Conservation (phyloP, 2,329 filamentous ascomycete genomes). For the Podosphaera xanthii region DNA sequence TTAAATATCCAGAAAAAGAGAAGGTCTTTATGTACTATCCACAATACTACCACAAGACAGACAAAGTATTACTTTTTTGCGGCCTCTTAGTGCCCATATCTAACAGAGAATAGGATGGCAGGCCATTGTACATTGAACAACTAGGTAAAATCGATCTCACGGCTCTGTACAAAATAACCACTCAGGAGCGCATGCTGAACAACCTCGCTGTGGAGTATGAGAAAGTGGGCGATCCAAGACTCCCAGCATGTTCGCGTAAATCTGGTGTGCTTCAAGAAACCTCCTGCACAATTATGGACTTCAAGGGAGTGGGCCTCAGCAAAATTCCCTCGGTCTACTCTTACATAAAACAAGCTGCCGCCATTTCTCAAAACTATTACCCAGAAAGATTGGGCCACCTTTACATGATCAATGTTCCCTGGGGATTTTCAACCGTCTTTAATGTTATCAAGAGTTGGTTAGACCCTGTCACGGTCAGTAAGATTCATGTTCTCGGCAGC, state of each 20-base stretch:
- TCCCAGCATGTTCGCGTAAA: constrained; percentile 90
- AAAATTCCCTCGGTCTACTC: constrained; percentile 68
- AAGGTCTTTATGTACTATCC: constrained; percentile 81
- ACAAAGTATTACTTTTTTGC: constrained; percentile 34
- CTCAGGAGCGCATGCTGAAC: constrained; percentile 76
- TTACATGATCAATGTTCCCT: constrained; percentile 94
- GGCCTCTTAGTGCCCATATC: not conserved
- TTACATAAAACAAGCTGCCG: constrained; percentile 67
- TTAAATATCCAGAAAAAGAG: constrained; percentile 70
- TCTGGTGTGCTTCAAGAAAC: constrained; percentile 78
- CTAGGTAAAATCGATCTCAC: constrained; percentile 79
- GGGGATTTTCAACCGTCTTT: constrained; percentile 81
- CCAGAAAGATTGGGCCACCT: constrained; percentile 88
- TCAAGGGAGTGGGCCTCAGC: constrained; percentile 75
- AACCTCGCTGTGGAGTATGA: constrained; percentile 98
- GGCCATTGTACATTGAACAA: constrained; percentile 92
- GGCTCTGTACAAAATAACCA: constrained; percentile 83
- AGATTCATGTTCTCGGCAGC: constrained; percentile 76
- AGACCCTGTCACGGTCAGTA: constrained; percentile 86
- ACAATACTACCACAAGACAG: constrained; percentile 97
- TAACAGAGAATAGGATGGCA: constrained; percentile 36
- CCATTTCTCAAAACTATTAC: constrained; percentile 96
- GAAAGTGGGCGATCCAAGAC: constrained; percentile 74
- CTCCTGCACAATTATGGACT: constrained; percentile 94
- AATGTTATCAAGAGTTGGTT: constrained; percentile 76